Base-by-base conservation (phyloP, 2,329 filamentous ascomycete species). In the Fusarium verrucosum region DNA sequence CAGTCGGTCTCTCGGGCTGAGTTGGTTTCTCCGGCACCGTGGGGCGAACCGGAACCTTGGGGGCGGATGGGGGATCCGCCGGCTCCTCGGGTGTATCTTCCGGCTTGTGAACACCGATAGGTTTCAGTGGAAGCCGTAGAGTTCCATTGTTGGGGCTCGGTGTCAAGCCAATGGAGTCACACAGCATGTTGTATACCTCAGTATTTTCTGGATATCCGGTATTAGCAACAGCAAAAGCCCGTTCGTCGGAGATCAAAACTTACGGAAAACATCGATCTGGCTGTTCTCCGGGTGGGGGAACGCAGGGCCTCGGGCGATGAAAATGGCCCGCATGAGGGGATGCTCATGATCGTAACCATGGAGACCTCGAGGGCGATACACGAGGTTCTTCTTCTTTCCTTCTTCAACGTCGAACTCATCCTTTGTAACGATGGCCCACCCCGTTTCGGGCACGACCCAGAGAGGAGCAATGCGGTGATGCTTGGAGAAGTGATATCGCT, bases 321-420 rank as follows among this genome's bases (percentile, higher is more conserved):
- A 99, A 38, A 99, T 96, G 1, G 95, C 94, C 35, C 95, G 84
- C 95, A 99, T 99, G 40, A 99, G 82, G 1, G 94, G 94, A 74
- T 99, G 90, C 72, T 96, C 89, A 71, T 97, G 90, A 74, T 99
- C 95, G 74, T 98, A 99, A 3, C 95, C 95, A 73, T 99, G 95
- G 3, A 99, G 80, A 3, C 95, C 95, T 25, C 85, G 85, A 0
- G 95, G 95, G 67, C 90, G 85, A 73, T 97, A 99, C 0, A 87
- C 81, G 13, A 85, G 75, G 0, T 86, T 87, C 13, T 87, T 87
- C 50, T 84, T 81, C 61, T 88, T 83, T 1, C 85, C 92, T 44
- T 89, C 82, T 33, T 75, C 68, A 7, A 96, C 84, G 65, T 96
- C 83, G 67, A 96, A 93, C 55, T 96, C 92, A 2, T 87, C 79